These are phyloP conservation scores for Heterobasidion occidentale DNA, from an alignment of 1,284 basidiomycete genomes.

Conservation along the genomic window DNA sequence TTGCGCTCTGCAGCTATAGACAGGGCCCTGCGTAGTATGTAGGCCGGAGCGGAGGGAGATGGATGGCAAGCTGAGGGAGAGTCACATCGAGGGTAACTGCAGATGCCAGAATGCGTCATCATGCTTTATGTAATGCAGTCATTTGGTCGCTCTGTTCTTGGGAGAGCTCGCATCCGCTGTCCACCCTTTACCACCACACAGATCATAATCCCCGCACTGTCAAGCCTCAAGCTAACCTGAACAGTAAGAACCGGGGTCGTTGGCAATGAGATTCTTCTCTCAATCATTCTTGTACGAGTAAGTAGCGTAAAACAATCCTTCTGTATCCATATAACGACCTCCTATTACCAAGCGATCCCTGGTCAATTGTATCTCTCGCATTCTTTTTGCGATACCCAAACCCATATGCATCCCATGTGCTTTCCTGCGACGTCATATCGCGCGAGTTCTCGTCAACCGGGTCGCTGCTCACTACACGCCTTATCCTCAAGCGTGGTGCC, in stretches of 20 bases:
- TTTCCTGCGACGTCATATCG: conserved; percentile 92
- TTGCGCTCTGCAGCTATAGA: too few species aligned
- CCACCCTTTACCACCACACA: neutral
- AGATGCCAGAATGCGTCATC: too few species aligned
- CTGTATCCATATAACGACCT: neutral
- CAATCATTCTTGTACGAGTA: conserved; percentile 79
- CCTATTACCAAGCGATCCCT: conserved; percentile 61
- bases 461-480: conserved; percentile 79
- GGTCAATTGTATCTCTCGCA: conserved; percentile 86
- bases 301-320: conserved; percentile 19
- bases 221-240: neutral
- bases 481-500: conserved; percentile 88
- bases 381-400: conserved; percentile 97
- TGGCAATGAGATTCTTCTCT: conserved; percentile 70
- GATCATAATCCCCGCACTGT: neutral
- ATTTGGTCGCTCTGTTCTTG: too few species aligned
- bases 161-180: too few species aligned
- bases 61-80: too few species aligned
- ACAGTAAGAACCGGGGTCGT: conserved; percentile 25
- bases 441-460: conserved; percentile 67
- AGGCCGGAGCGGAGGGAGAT: too few species aligned
- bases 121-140: too few species aligned
- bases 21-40: too few species aligned
- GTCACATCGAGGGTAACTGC: too few species aligned
- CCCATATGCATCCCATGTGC: conserved; percentile 89